Conservation (phyloP, 2,329 filamentous ascomycete genomes). For the Neobulgaria alba region DNA sequence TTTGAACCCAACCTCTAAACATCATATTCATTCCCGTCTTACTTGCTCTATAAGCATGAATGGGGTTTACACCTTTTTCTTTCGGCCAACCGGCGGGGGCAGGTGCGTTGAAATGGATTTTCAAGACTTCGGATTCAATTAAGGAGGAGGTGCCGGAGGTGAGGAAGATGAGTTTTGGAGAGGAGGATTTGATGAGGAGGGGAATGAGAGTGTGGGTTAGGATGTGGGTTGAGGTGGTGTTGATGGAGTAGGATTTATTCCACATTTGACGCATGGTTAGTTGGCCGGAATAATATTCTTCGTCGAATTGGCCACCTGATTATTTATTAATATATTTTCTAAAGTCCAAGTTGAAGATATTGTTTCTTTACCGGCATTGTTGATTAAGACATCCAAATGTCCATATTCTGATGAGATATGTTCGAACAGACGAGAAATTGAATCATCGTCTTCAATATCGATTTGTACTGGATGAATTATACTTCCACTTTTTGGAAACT, state of each 20-base stretch:
- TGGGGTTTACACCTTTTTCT: constrained; percentile 10
- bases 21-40: constrained; percentile 42
- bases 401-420: constrained; percentile 23
- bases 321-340: constrained; percentile 2
- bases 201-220: constrained; percentile 32
- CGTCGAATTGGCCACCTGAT: constrained; percentile 25
- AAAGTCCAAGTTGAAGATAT: background rate
- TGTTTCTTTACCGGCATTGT: constrained; percentile 24
- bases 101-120: constrained; percentile 15
- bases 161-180: background rate
- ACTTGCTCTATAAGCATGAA: constrained; percentile 31
- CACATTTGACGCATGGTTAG: constrained; percentile 32
- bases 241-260: constrained; percentile 35
- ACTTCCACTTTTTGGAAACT: constrained; percentile 29
- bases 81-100: constrained; percentile 36
- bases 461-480: constrained; percentile 21
- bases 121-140: constrained; percentile 20
- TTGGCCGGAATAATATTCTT: constrained; percentile 20
- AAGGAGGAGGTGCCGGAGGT: too few relatives aligned
- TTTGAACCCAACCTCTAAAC: constrained; percentile 36
- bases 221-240: constrained; percentile 34
- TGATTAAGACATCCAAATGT: constrained; percentile 29
- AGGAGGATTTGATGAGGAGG: constrained; percentile 29
- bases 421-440: constrained; percentile 26
- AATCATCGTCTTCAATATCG: constrained; percentile 28